Conservation (phyloP, 2,329 filamentous ascomycete species). For the Diaporthe citri region DNA sequence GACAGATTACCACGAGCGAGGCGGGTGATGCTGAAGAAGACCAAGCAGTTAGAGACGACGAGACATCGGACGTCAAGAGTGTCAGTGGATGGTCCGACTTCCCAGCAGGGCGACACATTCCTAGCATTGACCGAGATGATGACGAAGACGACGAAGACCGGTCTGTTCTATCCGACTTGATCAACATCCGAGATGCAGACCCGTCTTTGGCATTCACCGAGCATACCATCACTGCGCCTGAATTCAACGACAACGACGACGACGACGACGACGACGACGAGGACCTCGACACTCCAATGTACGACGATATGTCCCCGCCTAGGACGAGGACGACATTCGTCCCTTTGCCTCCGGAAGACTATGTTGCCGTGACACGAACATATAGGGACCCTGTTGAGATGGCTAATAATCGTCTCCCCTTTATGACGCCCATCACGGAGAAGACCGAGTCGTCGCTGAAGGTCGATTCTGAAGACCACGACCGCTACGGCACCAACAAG, state of each 20-base stretch:
- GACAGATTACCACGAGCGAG: constrained; percentile 67
- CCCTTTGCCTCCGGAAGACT: constrained; percentile 87
- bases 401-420: constrained; percentile 92
- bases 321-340: constrained; percentile 77
- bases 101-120: constrained; percentile 78
- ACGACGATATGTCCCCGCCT: constrained; percentile 52
- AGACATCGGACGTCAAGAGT: constrained; percentile 70
- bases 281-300: constrained; percentile 60
- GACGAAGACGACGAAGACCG: constrained; percentile 55
- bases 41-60: constrained; percentile 55
- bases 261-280: constrained; percentile 56
- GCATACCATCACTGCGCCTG: constrained; percentile 41
- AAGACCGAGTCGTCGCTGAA: constrained; percentile 91
- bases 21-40: constrained; percentile 59
- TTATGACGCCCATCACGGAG: constrained; percentile 99
- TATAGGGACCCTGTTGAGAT: constrained; percentile 84
- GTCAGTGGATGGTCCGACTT: constrained; percentile 92
- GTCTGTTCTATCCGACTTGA: constrained; percentile 52
- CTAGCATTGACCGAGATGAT: constrained; percentile 55
- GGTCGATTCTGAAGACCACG: constrained; percentile 71
- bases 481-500: constrained; percentile 68
- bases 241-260: constrained; percentile 50
- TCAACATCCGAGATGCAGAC: constrained; percentile 53
- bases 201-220: constrained; percentile 42
- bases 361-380: constrained; percentile 81